Evolutionary conservation across 192 early-diverging fungal species (phyloP).

Genomic region (Paraglomus brasilianum): DNA sequence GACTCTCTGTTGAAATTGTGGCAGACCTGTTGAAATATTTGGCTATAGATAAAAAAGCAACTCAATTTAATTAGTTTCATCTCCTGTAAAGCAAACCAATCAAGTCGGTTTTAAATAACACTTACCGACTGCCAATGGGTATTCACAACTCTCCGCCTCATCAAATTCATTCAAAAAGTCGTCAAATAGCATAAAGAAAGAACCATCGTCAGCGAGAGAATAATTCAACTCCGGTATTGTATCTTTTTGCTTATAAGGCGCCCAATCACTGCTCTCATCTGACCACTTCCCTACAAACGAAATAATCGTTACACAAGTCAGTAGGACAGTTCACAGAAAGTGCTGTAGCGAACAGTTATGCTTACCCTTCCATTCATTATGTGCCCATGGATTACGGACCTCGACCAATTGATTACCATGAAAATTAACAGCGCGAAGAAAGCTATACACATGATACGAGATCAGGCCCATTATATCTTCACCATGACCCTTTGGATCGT

Average conservation of each 20-base stretch:
- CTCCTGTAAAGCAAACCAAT: too few species aligned
- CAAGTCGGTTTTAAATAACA: too few species aligned
- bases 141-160: slow-evolving; percentile 1
- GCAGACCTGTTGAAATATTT: too few species aligned
- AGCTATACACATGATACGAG: slow-evolving; percentile 43
- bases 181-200: slow-evolving; percentile 5
- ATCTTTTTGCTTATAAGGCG: neutral
- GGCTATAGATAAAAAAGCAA: too few species aligned
- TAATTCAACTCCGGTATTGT: neutral
- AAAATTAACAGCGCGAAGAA: slow-evolving; percentile 39
- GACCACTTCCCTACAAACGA: neutral
- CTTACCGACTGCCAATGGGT: too few species aligned
- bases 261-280: neutral
- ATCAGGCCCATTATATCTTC: slow-evolving; percentile 21
- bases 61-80: too few species aligned
- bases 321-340: neutral
- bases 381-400: slow-evolving; percentile 52
- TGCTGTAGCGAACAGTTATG: slow-evolving; percentile 1
- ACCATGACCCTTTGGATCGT: too few species aligned
- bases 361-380: slow-evolving; percentile 48
- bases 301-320: neutral
- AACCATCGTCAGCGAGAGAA: slow-evolving; percentile 5
- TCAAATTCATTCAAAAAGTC: neutral
- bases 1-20: too few species aligned
- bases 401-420: slow-evolving; percentile 38